Percentiles rank a stretch among this genome's conserved stretches.
Conservation (phyloP, 331 rosid species). For the Ulmus americana region DNA sequence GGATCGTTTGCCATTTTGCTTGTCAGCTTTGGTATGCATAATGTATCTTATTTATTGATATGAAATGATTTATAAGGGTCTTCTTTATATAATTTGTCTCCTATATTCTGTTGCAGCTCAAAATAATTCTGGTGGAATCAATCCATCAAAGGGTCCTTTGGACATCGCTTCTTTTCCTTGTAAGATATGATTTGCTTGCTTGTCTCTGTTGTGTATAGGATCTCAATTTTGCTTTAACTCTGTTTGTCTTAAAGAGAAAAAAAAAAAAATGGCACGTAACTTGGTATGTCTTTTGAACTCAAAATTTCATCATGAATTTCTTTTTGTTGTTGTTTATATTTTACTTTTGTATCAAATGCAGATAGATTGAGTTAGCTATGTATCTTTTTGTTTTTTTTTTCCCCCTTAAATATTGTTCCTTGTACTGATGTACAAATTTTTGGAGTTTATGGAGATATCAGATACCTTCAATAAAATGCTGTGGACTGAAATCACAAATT, state of each 20-base stretch:
- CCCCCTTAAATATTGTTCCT: not conserved
- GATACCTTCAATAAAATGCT: not conserved
- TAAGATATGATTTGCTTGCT: constrained; percentile 42
- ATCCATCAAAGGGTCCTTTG: constrained; percentile 33
- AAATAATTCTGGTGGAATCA: constrained; percentile 38
- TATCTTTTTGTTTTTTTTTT: not conserved
- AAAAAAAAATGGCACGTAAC: not conserved
- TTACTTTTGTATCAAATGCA: not conserved
- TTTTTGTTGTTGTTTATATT: not conserved
- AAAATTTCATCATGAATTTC: not conserved
- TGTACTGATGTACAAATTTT: not conserved
- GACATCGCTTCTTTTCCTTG: constrained; percentile 50
- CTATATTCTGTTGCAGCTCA: constrained; percentile 43
- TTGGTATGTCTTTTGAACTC: not conserved
- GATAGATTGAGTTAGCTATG: not conserved
- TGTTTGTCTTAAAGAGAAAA: no score
- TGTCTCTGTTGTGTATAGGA: not conserved
- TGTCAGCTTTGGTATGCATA: constrained; percentile 47
- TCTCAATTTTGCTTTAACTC: not conserved
- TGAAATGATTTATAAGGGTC: not conserved
- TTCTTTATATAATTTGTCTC: constrained; percentile 17
- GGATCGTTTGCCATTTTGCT: constrained; percentile 50
- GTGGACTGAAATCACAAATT: not conserved
- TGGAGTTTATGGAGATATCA: constrained; percentile 5
- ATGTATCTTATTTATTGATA: constrained; percentile 11